Evolutionary conservation across 2,329 filamentous ascomycete genomes (phyloP).

Genomic region (Neodidymelliopsis sp.): DNA sequence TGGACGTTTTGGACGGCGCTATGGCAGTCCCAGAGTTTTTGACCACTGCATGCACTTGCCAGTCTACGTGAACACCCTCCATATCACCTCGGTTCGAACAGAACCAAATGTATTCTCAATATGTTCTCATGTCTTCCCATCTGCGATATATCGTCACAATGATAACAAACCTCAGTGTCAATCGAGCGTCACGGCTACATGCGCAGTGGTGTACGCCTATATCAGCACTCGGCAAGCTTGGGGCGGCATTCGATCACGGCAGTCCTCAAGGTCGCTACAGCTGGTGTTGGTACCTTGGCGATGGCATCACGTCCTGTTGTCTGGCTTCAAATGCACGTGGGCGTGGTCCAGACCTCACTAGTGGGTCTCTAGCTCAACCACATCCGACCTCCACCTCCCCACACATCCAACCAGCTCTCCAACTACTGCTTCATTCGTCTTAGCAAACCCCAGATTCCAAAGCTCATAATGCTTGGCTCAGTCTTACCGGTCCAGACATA

Average conservation of each 20-base stretch:
- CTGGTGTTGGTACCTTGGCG: conserved; percentile 9
- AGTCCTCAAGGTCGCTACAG: conserved; percentile 1
- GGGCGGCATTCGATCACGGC: conserved; percentile 8
- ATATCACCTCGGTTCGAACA: too few species aligned
- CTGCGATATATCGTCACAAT: not conserved
- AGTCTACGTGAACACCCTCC: too few species aligned
- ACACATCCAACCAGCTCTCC: not conserved
- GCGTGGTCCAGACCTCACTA: conserved; percentile 16
- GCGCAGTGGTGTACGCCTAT: not conserved
- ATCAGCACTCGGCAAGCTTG: conserved; percentile 9
- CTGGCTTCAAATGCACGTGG: not conserved
- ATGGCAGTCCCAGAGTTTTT: too few species aligned
- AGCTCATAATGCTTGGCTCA: not conserved
- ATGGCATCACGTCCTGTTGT: not conserved
- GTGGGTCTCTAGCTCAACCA: conserved; percentile 7
- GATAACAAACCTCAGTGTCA: too few species aligned
- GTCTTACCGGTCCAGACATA: conserved; percentile 1
- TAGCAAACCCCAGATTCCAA: conserved; percentile 1
- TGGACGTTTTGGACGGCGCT: too few species aligned
- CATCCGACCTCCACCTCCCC: not conserved
- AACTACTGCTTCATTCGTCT: not conserved
- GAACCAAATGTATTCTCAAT: too few species aligned
- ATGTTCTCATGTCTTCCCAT: not conserved
- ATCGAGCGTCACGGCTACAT: conserved; percentile 9
- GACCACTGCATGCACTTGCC: too few species aligned